Evolutionary conservation across 1,284 basidiomycete species (phyloP), one percentile per base, ranked within the genome.

Genomic region (Hymenochaete sp.): DNA sequence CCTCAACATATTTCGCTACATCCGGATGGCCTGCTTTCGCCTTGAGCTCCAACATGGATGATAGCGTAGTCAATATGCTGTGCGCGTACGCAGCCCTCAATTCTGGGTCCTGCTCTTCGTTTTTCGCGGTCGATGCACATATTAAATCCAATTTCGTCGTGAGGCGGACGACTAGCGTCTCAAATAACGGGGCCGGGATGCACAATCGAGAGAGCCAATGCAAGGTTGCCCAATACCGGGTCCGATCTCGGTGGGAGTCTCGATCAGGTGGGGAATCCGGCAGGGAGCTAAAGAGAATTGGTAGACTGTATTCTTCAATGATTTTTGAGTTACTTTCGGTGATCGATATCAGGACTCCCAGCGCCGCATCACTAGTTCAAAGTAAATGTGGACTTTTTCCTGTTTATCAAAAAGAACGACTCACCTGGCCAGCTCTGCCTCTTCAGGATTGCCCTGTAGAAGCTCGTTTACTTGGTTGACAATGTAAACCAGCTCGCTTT

Each of bases 81-180:
- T 90, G 88, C 0, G 79, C 79, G 58, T 93, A 96, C 8, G 89
- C 85, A 1, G 83, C 76, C 14, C 61, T 66, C 10, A 76, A 69
- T 58, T 88, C 82, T 43, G 71, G 68, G 11, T 55, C 56, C 13
- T 57, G 51, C 11, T 38, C 42, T 8, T 47, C 38, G 29, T 16
- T 44, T 50, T 11, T 40, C 40, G 44, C 41, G 1, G 58, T 51
- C 7, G 69, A 63, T n/a, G 75, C 61, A 53, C 77, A 82, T 29
- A 87, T 60, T 1, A 85, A 58, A 51, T 92, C 86, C 21, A 98
- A 67, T 61, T 91, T 90, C 1, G 84, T 81, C 0, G 74, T 77
- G 9, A 98, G 67, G 18, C 86, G 79, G 37, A 91, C 75, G 31
- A 91, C 78, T 24, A 98, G 73, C 4, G 73, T 82, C 59, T 92